These are phyloP conservation scores for Lagerstroemia speciosa DNA, from an alignment of 345 rosid species.

Conservation along the genomic window DNA sequence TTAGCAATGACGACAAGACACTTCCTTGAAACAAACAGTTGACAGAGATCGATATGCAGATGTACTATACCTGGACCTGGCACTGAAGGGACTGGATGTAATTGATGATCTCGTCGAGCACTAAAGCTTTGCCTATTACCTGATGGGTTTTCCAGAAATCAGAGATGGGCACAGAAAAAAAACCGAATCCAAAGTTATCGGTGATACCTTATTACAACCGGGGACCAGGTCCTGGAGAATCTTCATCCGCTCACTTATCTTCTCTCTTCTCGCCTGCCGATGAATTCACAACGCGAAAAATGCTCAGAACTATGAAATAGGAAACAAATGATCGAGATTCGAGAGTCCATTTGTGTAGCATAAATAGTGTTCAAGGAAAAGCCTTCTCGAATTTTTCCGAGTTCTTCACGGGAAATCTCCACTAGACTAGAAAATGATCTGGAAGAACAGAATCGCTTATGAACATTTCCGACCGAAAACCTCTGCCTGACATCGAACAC, in stretches of 20 bases:
- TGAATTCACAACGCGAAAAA: constrained; percentile 7
- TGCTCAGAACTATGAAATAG: not conserved
- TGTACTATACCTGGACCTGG: constrained; percentile 73
- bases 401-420: not conserved
- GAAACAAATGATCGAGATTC: not conserved
- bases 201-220: constrained; percentile 74
- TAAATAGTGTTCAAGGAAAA: too few relatives aligned
- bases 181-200: not conserved
- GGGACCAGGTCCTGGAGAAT: constrained; percentile 90
- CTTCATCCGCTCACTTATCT: constrained; percentile 88
- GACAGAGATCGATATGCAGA: not conserved
- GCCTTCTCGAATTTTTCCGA: not conserved
- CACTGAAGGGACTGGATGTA: constrained; percentile 80
- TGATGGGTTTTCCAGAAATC: constrained; percentile 12
- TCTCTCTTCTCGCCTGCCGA: constrained; percentile 84
- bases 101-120: constrained; percentile 86
- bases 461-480: not conserved
- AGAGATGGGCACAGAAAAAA: not conserved
- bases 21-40: not conserved
- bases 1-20: not conserved
- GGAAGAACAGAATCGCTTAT: not conserved
- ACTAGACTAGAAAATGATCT: not conserved
- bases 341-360: not conserved
- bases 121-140: constrained; percentile 91
- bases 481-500: not conserved